phyloP scores from a whole-genome alignment of 768 basidiomycete genomes.

The Mycena rebaudengoi region DNA sequence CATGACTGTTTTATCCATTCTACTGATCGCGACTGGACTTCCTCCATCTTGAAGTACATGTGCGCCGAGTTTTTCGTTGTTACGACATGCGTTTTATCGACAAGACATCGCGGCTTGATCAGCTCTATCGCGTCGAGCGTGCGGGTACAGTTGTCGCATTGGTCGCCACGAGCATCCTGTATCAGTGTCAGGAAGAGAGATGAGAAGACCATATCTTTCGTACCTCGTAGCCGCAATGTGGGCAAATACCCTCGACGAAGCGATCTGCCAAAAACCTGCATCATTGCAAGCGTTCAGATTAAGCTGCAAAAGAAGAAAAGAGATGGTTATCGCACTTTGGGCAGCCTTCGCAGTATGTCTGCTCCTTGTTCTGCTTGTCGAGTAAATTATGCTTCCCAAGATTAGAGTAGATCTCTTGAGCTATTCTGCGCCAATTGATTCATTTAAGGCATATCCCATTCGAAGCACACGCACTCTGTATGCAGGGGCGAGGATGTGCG shows the following conservation, averaged over 20 bases:
- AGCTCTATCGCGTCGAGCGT: constrained; percentile 95
- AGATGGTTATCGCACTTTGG: constrained; percentile 63
- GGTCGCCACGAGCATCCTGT: constrained; percentile 96
- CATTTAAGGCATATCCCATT: neutral
- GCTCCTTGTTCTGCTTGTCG: constrained; percentile 86
- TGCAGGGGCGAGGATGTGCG: constrained; percentile 92
- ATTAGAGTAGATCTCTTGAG: constrained; percentile 89
- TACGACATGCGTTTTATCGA: constrained; percentile 82
- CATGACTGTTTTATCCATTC: constrained; percentile 87
- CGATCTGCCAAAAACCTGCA: constrained; percentile 97
- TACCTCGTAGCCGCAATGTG: constrained; percentile 88
- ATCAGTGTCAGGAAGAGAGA: neutral
- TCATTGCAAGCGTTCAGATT: neutral
- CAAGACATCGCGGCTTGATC: constrained; percentile 92
- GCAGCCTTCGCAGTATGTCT: constrained; percentile 95
- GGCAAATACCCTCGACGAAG: constrained; percentile 98
- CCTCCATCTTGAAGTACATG: constrained; percentile 90
- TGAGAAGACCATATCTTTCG: constrained; percentile 26
- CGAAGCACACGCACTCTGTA: constrained; percentile 69
- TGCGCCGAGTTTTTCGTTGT: constrained; percentile 83
- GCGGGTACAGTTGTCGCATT: constrained; percentile 93
- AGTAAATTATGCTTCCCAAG: constrained; percentile 81
- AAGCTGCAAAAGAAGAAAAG: neutral
- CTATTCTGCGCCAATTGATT: constrained; percentile 65
- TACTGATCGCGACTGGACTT: constrained; percentile 82